phyloP scores from a whole-genome alignment of 768 basidiomycete species.

The Boletus fagicola region DNA sequence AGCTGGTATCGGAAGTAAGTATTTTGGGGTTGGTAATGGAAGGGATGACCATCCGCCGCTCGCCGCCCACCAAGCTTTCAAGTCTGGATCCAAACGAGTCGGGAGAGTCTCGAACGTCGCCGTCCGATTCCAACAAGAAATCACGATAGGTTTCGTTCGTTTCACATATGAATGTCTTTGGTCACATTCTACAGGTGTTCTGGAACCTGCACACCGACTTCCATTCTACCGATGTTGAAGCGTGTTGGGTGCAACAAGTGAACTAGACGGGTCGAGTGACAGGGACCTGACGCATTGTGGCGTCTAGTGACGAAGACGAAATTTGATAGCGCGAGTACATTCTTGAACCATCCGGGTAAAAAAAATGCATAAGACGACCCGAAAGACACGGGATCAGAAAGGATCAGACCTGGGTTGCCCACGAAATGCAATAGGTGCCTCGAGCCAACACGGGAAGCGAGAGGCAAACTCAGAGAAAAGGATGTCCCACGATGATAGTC shows the following conservation, averaged over 20 bases:
- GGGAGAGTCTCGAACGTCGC: background rate
- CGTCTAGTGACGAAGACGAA: background rate
- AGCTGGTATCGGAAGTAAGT: background rate
- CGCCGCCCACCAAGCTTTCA: background rate
- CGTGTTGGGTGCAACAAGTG: background rate
- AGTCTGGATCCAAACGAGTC: background rate
- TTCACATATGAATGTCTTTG: background rate
- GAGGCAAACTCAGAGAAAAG: background rate
- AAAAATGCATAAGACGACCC: background rate
- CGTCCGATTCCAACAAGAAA: background rate
- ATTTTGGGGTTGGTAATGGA: background rate
- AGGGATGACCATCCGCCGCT: background rate
- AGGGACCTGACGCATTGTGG: background rate
- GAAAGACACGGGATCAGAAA: background rate
- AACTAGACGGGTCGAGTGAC: background rate
- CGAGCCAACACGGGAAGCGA: background rate
- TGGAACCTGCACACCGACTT: background rate
- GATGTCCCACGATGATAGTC: background rate
- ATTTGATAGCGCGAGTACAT: background rate
- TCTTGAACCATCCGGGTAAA: background rate
- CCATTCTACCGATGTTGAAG: background rate
- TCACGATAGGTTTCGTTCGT: background rate
- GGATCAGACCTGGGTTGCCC: constrained; percentile 1
- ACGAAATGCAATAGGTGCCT: background rate
- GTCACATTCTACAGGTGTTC: background rate